Percentiles rank a stretch among this genome's conserved stretches.
Evolutionary conservation across 805 yeast genomes (phyloP).

Genomic region (Maudiozyma serrabonitensis): DNA sequence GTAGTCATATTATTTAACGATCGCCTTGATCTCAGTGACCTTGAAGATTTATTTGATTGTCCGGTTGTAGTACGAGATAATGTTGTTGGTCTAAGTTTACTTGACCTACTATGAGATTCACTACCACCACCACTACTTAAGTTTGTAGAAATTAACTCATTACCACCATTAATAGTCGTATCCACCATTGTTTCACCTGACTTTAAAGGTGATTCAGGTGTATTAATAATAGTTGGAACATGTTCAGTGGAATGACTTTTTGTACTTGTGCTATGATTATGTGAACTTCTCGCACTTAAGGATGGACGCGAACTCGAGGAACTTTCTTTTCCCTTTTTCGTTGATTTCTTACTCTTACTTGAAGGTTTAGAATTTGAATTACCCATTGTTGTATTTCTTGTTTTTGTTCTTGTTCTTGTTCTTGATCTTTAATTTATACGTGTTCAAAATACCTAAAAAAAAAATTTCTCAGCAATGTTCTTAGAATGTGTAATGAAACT

Average conservation of each 20-base stretch:
- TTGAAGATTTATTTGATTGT: slow-evolving; percentile 38
- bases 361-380: slow-evolving; percentile 40
- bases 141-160: neutral
- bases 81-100: neutral
- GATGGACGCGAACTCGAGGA: neutral
- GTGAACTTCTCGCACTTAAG: neutral
- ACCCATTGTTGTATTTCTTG: slow-evolving; percentile 33
- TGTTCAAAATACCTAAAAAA: no score
- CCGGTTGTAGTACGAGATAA: slow-evolving; percentile 41
- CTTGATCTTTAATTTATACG: no score
- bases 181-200: neutral
- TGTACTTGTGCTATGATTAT: neutral
- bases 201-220: neutral
- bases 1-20: slow-evolving; percentile 18
- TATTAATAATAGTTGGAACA: neutral
- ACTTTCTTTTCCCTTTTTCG: neutral
- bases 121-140: neutral
- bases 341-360: neutral
- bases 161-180: neutral
- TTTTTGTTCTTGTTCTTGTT: no score
- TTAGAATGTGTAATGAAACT: no score
- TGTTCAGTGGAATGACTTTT: neutral
- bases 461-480: no score
- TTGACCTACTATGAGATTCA: neutral
- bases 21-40: slow-evolving; percentile 31